Conservation (phyloP, 2,329 filamentous ascomycete species). For the Penicillium sp. region DNA sequence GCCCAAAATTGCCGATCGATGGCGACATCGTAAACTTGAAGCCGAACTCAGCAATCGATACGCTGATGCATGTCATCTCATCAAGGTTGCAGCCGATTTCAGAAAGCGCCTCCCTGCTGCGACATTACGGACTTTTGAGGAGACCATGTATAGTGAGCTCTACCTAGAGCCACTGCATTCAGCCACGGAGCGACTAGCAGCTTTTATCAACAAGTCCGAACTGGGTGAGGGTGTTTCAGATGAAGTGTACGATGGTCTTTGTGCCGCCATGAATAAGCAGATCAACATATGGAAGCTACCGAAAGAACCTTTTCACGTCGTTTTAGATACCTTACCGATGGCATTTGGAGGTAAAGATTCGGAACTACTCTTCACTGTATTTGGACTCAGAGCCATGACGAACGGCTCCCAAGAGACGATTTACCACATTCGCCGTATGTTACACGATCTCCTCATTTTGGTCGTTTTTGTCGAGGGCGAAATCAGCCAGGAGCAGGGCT, state of each 20-base stretch:
- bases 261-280: slow-evolving; percentile 64
- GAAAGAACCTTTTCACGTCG: slow-evolving; percentile 50
- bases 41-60: slow-evolving; percentile 51
- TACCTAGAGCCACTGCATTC: slow-evolving; percentile 68
- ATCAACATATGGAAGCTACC: slow-evolving; percentile 47
- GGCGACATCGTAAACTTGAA: slow-evolving; percentile 41
- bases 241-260: slow-evolving; percentile 70
- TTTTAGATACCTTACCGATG: slow-evolving; percentile 48
- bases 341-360: slow-evolving; percentile 38
- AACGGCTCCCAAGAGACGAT: slow-evolving; percentile 76
- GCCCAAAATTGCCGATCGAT: slow-evolving; percentile 37
- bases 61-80: slow-evolving; percentile 56
- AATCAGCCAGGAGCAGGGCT: slow-evolving; percentile 66
- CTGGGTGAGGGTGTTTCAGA: slow-evolving; percentile 78
- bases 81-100: slow-evolving; percentile 68
- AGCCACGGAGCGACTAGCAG: slow-evolving; percentile 69
- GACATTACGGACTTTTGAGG: slow-evolving; percentile 64
- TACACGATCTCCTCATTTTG: slow-evolving; percentile 78
- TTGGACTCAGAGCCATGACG: slow-evolving; percentile 71
- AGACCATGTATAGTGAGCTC: slow-evolving; percentile 67
- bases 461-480: slow-evolving; percentile 84
- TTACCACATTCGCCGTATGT: slow-evolving; percentile 65
- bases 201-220: slow-evolving; percentile 72
- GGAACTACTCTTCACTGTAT: slow-evolving; percentile 56
- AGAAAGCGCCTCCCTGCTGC: slow-evolving; percentile 66